These are phyloP conservation scores for Musa schizocarpa DNA, from an alignment of 176 grass and related monocot genomes.

Conservation along the genomic window DNA sequence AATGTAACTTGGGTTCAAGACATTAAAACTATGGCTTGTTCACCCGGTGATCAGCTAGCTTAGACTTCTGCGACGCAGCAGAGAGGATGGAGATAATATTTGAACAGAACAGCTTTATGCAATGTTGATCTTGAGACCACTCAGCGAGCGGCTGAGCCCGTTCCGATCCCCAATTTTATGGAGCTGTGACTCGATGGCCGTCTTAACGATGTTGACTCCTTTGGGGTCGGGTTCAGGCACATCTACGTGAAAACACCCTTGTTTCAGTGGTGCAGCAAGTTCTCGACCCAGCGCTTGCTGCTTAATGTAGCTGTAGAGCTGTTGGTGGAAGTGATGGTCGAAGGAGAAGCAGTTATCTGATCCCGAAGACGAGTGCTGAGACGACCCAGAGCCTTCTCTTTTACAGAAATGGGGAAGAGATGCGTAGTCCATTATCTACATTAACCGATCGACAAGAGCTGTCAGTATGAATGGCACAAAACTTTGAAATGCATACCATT, in stretches of 20 bases:
- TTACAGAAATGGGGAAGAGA: conserved; percentile 79
- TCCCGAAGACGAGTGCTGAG: conserved; percentile 18
- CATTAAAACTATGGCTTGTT: not conserved
- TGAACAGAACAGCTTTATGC: not conserved
- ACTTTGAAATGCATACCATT: not conserved
- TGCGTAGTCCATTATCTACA: conserved; percentile 78
- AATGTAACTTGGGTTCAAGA: not conserved
- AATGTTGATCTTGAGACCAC: not conserved
- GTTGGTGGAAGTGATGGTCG: conserved; percentile 80
- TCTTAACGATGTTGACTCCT: conserved; percentile 52
- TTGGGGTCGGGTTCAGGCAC: conserved; percentile 59
- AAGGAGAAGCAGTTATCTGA: conserved; percentile 50
- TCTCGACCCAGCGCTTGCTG: conserved; percentile 40
- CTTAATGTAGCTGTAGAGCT: conserved; percentile 68
- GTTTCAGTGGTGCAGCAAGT: conserved; percentile 29
- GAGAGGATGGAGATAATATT: not conserved
- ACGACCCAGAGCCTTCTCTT: conserved; percentile 43
- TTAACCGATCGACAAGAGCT: conserved; percentile 10
- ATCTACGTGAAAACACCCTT: conserved; percentile 54
- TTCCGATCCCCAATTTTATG: conserved; percentile 61
- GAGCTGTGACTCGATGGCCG: conserved; percentile 52
- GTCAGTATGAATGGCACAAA: not conserved
- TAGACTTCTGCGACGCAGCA: not conserved
- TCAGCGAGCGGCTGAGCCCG: conserved; percentile 13
- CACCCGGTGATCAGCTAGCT: not conserved